A percentile compares a stretch with the other conserved stretches of the same genome.
Conservation (phyloP, 257 asterid species). For the Agastache rugosa region DNA sequence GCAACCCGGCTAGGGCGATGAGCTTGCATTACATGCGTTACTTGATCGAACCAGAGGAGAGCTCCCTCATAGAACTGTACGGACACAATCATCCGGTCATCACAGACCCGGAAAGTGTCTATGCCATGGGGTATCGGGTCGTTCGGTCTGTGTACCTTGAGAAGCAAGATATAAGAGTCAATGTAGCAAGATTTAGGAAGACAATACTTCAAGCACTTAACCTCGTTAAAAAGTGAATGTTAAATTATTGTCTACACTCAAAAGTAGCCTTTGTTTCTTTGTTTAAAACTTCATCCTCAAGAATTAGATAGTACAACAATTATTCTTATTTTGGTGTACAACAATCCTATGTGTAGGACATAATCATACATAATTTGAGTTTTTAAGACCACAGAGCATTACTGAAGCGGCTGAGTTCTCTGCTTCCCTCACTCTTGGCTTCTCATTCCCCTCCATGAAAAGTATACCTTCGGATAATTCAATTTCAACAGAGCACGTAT, state of each 20-base stretch:
- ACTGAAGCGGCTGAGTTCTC: conserved; percentile 84
- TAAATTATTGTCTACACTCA: conserved; percentile 7
- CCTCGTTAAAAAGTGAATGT: conserved; percentile 30
- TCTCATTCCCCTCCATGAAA: conserved; percentile 54
- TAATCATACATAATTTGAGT: conserved; percentile 41
- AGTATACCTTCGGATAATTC: conserved; percentile 42
- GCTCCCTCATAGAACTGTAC: conserved; percentile 50
- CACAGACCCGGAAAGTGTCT: conserved; percentile 45
- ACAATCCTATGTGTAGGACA: background rate
- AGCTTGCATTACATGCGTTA: conserved; percentile 56
- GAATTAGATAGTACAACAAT: background rate
- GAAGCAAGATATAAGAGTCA: conserved; percentile 55
- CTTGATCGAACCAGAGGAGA: conserved; percentile 62
- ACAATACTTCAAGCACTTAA: conserved; percentile 53
- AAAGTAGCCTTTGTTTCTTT: background rate
- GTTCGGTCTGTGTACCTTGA: conserved; percentile 48
- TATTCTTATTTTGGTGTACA: background rate
- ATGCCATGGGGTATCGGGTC: conserved; percentile 41
- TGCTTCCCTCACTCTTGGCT: conserved; percentile 60
- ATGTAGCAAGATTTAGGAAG: conserved; percentile 56
- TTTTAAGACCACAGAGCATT: conserved; percentile 57
- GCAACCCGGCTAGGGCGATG: conserved; percentile 52
- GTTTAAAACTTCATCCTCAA: background rate
- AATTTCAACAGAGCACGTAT: conserved; percentile 65
- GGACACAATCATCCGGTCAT: conserved; percentile 50